Evolutionary conservation across 163 green algal genomes (phyloP), one percentile per base, ranked within the genome.

Genomic region (Coccomyxa subellipsoidea): DNA sequence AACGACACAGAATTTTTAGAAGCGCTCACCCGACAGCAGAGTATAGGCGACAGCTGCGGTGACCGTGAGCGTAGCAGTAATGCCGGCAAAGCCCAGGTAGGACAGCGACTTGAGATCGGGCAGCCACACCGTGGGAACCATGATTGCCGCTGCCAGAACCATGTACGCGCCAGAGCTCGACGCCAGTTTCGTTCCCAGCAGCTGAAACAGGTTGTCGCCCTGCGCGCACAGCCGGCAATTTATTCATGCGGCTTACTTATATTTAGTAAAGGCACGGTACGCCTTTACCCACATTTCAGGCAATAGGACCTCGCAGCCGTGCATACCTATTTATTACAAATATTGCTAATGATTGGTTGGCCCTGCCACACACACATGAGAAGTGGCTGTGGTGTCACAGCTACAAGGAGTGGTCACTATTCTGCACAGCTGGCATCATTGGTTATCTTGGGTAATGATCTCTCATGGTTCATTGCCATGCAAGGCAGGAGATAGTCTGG

Each of bases 121-220:
- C 77, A 95, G 84, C 91, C 91, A 95, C 7, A 91, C 88, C 7
- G 91, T 95, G 73, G 91, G 91, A 54, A 95, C 87, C 80, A 95
- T 92, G 31, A 92, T 37, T 2, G 75, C 79, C 0, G 90, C 89
- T 25, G 85, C 87, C 59, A 90, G 36, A 35, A 89, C 80, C 89
- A 92, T 92, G 80, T 89, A 90, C 8, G 81, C 69, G 7, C 76
- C 80, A 27, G 88, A 53, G n/a, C 72, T 81, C 32, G 69, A 54
- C 23, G 81, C 85, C 12, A 86, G 40, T 21, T 69, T 10, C n/a
- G 78, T 69, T 21, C 86, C 85, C 38, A 92, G 80, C 37, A 93
- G 88, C 77, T 85, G 88, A 80, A 89, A 88, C 87, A 92, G 79
- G 82, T 88, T 85, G 53, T 86, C 82, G 7, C 85, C 80, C 81